Base-by-base conservation (phyloP, 2,329 filamentous ascomycete genomes). In the Chaetomium sp. region DNA sequence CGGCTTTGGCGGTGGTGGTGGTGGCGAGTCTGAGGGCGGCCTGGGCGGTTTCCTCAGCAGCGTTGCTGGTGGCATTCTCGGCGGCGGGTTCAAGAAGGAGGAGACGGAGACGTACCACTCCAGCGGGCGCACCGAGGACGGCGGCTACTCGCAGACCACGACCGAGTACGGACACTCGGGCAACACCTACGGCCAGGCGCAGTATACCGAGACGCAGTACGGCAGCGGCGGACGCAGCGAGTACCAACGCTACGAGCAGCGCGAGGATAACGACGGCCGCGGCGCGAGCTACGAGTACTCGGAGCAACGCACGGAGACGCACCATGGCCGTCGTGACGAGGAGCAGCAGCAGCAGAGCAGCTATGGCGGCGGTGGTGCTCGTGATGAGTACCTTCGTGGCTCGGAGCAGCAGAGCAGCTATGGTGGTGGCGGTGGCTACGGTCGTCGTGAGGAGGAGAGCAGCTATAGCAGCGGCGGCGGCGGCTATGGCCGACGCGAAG, bases 41-140 rank as follows among this genome's bases (percentile, higher is more conserved):
- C 68, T 90, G 1, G 86, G 87, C 35, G 85, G 86, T 32, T 73
- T 95, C 44, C 76, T 95, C 10, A 86, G 85, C 53, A 82, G 85
- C 37, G 53, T 65, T 4, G 86, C 88, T 35, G 79, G 80, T 38
- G 82, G 81, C 41, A 72, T 91, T 12, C 78, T 95, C 5, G 66
- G 65, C 27, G 60, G 62, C n/a, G 64, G 60, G 32, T 65, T 65
- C 58, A 62, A 62, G 38, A 52, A 75, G 38, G 73, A 79, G 37
- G 75, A 83, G 46, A 82, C 77, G 55, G 76, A 82, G 64, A 74
- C 64, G 35, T 61, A 72, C 48, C 79, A 78, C 61, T 73, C 76
- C 53, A 76, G 75, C 61, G 72, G 79, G 56, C 76, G 76, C 37
- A 65, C 78, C 41, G 71, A 79, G 6, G 80, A 87, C 55, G 82